A percentile compares a stretch with the other conserved stretches of the same genome.
Evolutionary conservation across 1,139 yeast genomes (phyloP).

Genomic region (Kodamaea anthophila): DNA sequence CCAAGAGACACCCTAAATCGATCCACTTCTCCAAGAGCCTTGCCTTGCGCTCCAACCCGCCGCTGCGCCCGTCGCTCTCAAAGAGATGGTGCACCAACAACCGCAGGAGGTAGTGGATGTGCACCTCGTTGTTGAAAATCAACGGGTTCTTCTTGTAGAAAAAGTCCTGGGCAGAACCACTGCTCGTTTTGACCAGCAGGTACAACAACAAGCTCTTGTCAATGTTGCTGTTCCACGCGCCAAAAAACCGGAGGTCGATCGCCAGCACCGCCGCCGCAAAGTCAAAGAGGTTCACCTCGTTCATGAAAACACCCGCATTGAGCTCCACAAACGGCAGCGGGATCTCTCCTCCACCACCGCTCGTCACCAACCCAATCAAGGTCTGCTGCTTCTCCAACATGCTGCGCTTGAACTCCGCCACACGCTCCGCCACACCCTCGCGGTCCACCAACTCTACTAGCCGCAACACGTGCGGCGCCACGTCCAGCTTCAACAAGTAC

Average conservation of each 20-base stretch:
- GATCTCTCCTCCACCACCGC: conserved; percentile 8
- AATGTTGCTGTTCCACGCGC: conserved; percentile 68
- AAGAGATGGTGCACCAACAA: conserved; percentile 69
- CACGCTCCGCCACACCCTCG: conserved; percentile 9
- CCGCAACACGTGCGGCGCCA: conserved; percentile 35
- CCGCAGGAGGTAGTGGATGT: conserved; percentile 73
- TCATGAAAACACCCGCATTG: conserved; percentile 32
- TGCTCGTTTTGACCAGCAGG: conserved; percentile 20
- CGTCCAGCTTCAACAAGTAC: conserved; percentile 33
- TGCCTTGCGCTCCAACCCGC: conserved; percentile 46
- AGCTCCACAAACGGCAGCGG: conserved; percentile 28
- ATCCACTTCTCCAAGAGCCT: conserved; percentile 77
- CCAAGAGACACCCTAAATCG: conserved; percentile 71
- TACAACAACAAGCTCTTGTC: conserved; percentile 38
- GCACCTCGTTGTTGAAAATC: conserved; percentile 60
- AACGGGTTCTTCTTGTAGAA: conserved; percentile 41
- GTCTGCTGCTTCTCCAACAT: conserved; percentile 33
- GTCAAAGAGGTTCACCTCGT: conserved; percentile 38
- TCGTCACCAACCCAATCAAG: conserved; percentile 26
- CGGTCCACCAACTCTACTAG: conserved; percentile 26
- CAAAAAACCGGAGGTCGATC: conserved; percentile 52
- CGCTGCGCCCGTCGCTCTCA: conserved; percentile 26
- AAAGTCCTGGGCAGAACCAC: conserved; percentile 16
- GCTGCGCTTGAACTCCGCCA: conserved; percentile 23
- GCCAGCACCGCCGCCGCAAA: conserved; percentile 52